These are phyloP conservation scores for Globisporangium recalcitrans DNA, from an alignment of 352 stramenopile species.

Conservation along the genomic window DNA sequence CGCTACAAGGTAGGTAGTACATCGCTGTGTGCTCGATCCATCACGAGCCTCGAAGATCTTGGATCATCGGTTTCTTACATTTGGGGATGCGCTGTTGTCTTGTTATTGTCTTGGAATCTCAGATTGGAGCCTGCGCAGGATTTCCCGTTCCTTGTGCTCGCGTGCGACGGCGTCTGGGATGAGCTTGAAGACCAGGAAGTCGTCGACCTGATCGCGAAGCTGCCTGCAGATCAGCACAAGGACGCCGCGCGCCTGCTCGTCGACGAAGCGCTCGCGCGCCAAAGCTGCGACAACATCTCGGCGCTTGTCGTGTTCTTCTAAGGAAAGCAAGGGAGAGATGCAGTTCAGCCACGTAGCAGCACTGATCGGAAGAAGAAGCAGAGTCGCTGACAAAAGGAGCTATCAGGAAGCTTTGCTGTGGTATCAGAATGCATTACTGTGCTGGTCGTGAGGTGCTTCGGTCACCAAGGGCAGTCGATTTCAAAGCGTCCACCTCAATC, in stretches of 20 bases:
- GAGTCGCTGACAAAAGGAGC: not conserved
- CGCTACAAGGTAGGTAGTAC: conserved; percentile 30
- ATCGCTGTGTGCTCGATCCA: too few species aligned
- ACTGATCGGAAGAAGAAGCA: not conserved
- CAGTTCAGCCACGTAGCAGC: not conserved
- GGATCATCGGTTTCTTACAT: not conserved
- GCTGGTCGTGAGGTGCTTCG: too few species aligned
- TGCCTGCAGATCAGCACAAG: conserved; percentile 31
- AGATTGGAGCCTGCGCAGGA: conserved; percentile 36
- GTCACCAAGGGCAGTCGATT: too few species aligned
- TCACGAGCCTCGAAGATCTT: not conserved
- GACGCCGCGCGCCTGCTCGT: conserved; percentile 54
- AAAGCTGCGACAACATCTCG: conserved; percentile 76
- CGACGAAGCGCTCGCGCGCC: conserved; percentile 40
- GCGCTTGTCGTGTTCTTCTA: conserved; percentile 71
- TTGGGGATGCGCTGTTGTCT: not conserved
- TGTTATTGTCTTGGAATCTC: not conserved
- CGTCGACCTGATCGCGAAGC: conserved; percentile 48
- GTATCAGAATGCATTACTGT: not conserved
- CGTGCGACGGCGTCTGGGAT: conserved; percentile 81
- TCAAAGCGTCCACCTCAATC: not conserved
- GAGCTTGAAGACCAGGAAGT: conserved; percentile 67
- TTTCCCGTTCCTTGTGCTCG: conserved; percentile 66
- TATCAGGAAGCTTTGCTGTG: not conserved
- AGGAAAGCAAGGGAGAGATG: conserved; percentile 4